These are phyloP conservation scores for Phytophthora cajani DNA, from an alignment of 352 stramenopile genomes.

Conservation along the genomic window DNA sequence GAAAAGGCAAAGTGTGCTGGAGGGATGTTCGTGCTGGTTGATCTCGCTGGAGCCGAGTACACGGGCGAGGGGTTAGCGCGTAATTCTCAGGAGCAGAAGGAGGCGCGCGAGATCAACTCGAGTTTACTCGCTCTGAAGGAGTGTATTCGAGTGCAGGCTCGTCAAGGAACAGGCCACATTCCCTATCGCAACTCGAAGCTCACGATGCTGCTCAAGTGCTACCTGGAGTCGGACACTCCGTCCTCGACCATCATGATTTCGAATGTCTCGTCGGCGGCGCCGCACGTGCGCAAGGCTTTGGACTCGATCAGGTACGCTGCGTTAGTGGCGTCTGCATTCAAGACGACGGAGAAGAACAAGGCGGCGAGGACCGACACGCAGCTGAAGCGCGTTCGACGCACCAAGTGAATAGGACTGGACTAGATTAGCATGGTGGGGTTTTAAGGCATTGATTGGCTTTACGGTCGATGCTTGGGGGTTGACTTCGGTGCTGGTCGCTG, in stretches of 20 bases:
- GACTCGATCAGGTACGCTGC: conserved; percentile 57
- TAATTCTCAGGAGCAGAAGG: conserved; percentile 25
- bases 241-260: conserved; percentile 52
- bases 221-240: conserved; percentile 33
- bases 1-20: conserved; percentile 26
- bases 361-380: background rate
- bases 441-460: background rate
- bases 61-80: conserved; percentile 46
- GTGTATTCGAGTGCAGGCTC: conserved; percentile 45
- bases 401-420: background rate
- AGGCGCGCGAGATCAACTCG: conserved; percentile 50
- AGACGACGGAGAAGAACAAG: conserved; percentile 8
- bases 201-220: conserved; percentile 54
- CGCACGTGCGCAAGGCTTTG: conserved; percentile 31
- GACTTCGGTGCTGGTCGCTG: conserved; percentile 1
- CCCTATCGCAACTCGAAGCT: conserved; percentile 55
- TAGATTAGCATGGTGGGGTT: too few relatives aligned
- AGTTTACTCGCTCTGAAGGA: conserved; percentile 63
- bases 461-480: background rate
- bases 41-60: conserved; percentile 65
- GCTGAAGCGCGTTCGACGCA: background rate
- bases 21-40: conserved; percentile 56
- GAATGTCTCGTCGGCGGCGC: conserved; percentile 43
- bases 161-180: conserved; percentile 20
- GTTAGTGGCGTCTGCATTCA: conserved; percentile 50